These are phyloP conservation scores for Coriaria nepalensis DNA, from an alignment of 306 rosid genomes.

Conservation along the genomic window DNA sequence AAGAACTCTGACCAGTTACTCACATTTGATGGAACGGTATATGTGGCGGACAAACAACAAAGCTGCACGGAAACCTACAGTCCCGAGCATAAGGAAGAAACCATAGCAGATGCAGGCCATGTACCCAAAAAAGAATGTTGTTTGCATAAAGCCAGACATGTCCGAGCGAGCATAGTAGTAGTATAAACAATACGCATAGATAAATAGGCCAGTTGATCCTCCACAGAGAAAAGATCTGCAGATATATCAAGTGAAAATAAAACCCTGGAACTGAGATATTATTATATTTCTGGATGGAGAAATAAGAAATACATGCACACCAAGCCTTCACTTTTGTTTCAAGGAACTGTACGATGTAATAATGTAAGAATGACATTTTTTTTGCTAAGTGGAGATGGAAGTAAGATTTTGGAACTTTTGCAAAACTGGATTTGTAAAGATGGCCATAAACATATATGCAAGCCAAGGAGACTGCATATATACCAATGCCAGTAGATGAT, in stretches of 20 bases:
- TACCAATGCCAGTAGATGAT: too few relatives aligned
- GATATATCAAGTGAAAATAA: not conserved
- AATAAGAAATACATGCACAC: too few relatives aligned
- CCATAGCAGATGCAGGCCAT: constrained; percentile 67
- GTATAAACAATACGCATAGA: constrained; percentile 50
- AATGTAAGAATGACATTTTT: too few relatives aligned
- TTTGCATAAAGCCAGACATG: constrained; percentile 61
- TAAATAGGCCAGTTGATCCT: constrained; percentile 50
- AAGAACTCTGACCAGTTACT: constrained; percentile 27
- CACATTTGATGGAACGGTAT: constrained; percentile 49
- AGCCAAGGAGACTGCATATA: too few relatives aligned
- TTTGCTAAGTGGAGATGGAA: too few relatives aligned
- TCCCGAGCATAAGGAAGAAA: constrained; percentile 63
- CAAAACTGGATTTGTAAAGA: too few relatives aligned
- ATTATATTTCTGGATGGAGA: too few relatives aligned
- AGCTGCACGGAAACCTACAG: constrained; percentile 60
- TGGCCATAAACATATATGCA: too few relatives aligned
- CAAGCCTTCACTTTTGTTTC: too few relatives aligned
- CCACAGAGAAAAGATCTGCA: constrained; percentile 55
- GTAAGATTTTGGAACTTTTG: too few relatives aligned
- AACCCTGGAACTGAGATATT: too few relatives aligned
- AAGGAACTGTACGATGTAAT: too few relatives aligned
- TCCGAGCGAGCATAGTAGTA: constrained; percentile 56
- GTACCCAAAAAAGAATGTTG: constrained; percentile 61
- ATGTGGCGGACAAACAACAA: constrained; percentile 54